Evolutionary conservation across 176 grass and related monocot species (phyloP).

Genomic region (Bromus sterilis): DNA sequence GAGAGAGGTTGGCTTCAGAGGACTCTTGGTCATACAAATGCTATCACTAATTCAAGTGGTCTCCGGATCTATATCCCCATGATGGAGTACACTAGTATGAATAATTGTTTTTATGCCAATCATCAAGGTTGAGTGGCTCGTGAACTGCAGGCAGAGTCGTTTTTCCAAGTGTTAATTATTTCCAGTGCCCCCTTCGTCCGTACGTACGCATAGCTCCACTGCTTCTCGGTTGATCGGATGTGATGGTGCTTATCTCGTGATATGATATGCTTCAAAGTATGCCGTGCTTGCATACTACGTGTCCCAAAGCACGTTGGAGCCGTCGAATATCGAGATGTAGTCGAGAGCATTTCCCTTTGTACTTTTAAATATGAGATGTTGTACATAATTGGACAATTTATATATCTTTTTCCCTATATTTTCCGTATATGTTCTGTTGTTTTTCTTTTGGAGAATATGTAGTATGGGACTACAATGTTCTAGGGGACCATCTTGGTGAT

Average conservation of each 20-base stretch:
- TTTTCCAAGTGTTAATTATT: not conserved
- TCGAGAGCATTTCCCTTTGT: not conserved
- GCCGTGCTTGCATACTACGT: not conserved
- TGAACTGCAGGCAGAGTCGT: not conserved
- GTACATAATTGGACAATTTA: not conserved
- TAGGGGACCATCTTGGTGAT: not conserved
- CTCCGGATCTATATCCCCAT: not conserved
- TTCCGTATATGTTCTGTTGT: not conserved
- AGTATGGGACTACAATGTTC: not conserved
- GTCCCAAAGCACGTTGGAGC: not conserved
- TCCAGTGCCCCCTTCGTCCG: not conserved
- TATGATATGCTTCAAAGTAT: not conserved
- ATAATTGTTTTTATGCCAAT: not conserved
- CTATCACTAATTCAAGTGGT: not conserved
- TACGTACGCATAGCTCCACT: not conserved
- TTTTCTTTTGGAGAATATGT: no score
- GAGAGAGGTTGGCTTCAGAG: not conserved
- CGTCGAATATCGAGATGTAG: not conserved
- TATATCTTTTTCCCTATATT: not conserved
- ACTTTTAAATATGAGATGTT: not conserved
- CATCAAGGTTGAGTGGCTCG: not conserved
- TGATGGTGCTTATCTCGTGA: not conserved
- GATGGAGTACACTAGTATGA: not conserved
- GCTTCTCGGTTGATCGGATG: not conserved
- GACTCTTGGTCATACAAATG: not conserved